Base-by-base conservation (phyloP, 2,329 filamentous ascomycete species). In the Fusarium irregulare region DNA sequence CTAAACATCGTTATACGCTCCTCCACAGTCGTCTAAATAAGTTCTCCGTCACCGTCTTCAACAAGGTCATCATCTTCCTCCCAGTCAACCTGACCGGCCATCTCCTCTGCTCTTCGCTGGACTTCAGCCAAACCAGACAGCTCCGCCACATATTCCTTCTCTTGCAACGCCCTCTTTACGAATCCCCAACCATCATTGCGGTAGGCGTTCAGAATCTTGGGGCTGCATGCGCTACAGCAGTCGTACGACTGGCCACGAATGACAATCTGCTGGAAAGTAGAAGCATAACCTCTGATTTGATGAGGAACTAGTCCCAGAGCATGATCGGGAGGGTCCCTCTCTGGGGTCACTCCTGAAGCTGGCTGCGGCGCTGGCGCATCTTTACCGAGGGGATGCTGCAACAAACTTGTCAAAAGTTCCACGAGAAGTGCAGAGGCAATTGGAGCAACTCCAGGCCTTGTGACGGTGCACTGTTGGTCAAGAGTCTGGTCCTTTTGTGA, bases 401-500 rank as follows among this genome's bases (percentile, higher is more conserved):
- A 84, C 37, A 98, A 83, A 62, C 93, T 97, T 12, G 94, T 90
- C 28, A 99, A 86, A 7, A 98, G 86, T 79, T 99, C 96, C 49
- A 98, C 95, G 8, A 98, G 86, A 34, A 97, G 86, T 4, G 93
- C 93, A 4, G 96, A 98, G 10, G 96, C 96, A 60, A 98, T 96
- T 12, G 94, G 91, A 16, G 96, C 95, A 37, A 97, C 90, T 18
- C 96, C 96, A 1, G 96, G 96, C 12, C 96, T 89, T 4, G 96
- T 99, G 21, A 99, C 96, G 0, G 96, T 99, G 80, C 96, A 99
- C 81, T 98, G 96, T 79, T 99, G 96, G 78, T 99, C 96, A 13
- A 99, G 89, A 0, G 96, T 98, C 73, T 94, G 93, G 76, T 97
- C 94, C 80, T 95, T 97, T 77, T 97, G 88, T 4, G 94, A 97